Evolutionary conservation across 2,329 filamentous ascomycete species (phyloP).

Genomic region (Lecanicillium sp.): DNA sequence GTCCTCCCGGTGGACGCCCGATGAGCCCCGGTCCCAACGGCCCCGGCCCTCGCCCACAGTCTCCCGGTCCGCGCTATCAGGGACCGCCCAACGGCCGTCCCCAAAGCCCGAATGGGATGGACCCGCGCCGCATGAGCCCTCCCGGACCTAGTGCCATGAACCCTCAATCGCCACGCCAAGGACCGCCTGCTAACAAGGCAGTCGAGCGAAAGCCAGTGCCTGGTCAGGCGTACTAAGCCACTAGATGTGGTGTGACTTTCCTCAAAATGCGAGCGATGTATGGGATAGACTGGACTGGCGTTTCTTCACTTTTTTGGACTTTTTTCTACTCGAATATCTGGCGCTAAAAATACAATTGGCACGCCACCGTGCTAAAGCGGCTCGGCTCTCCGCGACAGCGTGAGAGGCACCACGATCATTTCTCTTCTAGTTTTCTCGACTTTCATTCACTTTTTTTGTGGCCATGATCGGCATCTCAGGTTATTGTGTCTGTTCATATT

Average conservation of each 20-base stretch:
- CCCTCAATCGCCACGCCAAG: slow-evolving; percentile 25
- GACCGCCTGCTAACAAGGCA: slow-evolving; percentile 28
- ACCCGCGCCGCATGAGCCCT: slow-evolving; percentile 31
- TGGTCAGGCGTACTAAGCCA: slow-evolving; percentile 39
- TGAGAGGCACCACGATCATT: not conserved
- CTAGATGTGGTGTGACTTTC: too few relatives aligned
- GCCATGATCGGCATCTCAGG: not conserved
- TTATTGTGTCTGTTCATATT: too few relatives aligned
- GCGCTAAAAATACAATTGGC: not conserved
- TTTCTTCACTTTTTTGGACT: slow-evolving; percentile 11
- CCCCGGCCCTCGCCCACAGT: slow-evolving; percentile 33
- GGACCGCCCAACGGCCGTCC: slow-evolving; percentile 25
- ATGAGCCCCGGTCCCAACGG: slow-evolving; percentile 16
- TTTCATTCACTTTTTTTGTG: slow-evolving; percentile 7
- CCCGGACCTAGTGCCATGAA: slow-evolving; percentile 41
- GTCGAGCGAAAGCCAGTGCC: slow-evolving; percentile 50
- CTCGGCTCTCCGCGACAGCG: too few relatives aligned
- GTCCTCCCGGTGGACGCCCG: slow-evolving; percentile 7
- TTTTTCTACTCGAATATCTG: slow-evolving; percentile 1
- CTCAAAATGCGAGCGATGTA: too few relatives aligned
- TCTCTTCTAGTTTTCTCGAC: slow-evolving; percentile 13
- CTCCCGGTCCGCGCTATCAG: slow-evolving; percentile 33
- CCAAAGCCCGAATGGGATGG: slow-evolving; percentile 33
- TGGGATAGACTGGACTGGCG: slow-evolving; percentile 15
- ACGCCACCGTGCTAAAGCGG: not conserved